Percentiles rank a stretch among this genome's conserved stretches.
phyloP scores from a whole-genome alignment of 2,329 filamentous ascomycete genomes.

The Alternaria infectoria region DNA sequence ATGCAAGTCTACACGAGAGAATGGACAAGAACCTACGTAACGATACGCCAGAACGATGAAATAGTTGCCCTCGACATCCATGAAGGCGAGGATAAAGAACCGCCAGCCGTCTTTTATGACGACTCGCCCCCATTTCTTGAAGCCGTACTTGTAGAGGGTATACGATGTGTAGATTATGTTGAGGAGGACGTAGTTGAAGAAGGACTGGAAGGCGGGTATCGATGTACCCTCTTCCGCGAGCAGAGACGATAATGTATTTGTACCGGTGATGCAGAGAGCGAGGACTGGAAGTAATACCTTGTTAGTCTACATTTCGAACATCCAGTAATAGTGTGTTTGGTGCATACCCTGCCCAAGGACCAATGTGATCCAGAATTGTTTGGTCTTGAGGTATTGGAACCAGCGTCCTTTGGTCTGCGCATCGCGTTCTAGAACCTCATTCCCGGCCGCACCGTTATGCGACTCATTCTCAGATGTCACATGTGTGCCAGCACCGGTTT shows the following conservation, averaged over 20 bases:
- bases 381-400: slow-evolving; percentile 77
- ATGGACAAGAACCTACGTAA: slow-evolving; percentile 43
- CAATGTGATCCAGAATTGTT: slow-evolving; percentile 87
- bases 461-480: slow-evolving; percentile 40
- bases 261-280: slow-evolving; percentile 85
- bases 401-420: slow-evolving; percentile 55
- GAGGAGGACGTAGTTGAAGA: slow-evolving; percentile 92
- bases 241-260: slow-evolving; percentile 86
- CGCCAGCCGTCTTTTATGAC: slow-evolving; percentile 81
- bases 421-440: slow-evolving; percentile 34
- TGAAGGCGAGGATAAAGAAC: slow-evolving; percentile 86
- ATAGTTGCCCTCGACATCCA: slow-evolving; percentile 97
- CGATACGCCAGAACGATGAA: slow-evolving; percentile 95
- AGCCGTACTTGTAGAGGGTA: slow-evolving; percentile 80
- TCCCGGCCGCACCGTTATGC: slow-evolving; percentile 17
- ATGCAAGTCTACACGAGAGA: neutral
- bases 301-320: neutral
- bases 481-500: slow-evolving; percentile 24
- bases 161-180: slow-evolving; percentile 80
- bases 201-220: slow-evolving; percentile 92
- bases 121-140: slow-evolving; percentile 70
- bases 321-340: neutral
- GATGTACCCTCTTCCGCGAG: slow-evolving; percentile 72
- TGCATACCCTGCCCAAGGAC: slow-evolving; percentile 66
- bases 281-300: slow-evolving; percentile 19